These are phyloP conservation scores for Calocybe gangraenosa DNA, from an alignment of 768 basidiomycete genomes.

Conservation along the genomic window DNA sequence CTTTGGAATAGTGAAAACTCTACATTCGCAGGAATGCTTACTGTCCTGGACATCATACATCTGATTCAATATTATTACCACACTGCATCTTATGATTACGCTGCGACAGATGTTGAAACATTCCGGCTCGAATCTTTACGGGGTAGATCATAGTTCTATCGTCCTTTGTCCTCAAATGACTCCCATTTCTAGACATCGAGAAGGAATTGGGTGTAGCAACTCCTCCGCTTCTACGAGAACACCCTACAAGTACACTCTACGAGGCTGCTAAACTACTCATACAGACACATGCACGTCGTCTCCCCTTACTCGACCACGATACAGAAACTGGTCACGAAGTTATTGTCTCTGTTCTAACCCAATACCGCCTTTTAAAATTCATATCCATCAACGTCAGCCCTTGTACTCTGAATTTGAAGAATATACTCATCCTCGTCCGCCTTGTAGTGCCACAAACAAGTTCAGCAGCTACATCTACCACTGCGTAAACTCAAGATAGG, in stretches of 20 bases:
- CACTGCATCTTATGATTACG: constrained; percentile 79
- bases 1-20: constrained; percentile 96
- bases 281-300: constrained; percentile 89
- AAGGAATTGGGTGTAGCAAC: constrained; percentile 86
- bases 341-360: constrained; percentile 92
- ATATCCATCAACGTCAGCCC: constrained; percentile 85
- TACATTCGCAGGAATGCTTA: constrained; percentile 96
- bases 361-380: constrained; percentile 97
- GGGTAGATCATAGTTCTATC: constrained; percentile 49
- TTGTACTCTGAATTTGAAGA: constrained; percentile 1
- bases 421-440: constrained; percentile 11
- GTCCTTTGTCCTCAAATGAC: constrained; percentile 5
- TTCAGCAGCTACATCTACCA: constrained; percentile 73
- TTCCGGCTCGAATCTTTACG: constrained; percentile 85
- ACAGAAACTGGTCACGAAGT: constrained; percentile 93
- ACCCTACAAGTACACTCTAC: constrained; percentile 83
- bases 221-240: constrained; percentile 85
- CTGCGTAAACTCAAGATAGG: constrained; percentile 89
- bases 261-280: constrained; percentile 89
- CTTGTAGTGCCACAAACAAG: constrained; percentile 77
- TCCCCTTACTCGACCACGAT: constrained; percentile 92
- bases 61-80: constrained; percentile 98
- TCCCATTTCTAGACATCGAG: constrained; percentile 73
- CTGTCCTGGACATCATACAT: constrained; percentile 98
- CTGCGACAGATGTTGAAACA: constrained; percentile 86